A percentile compares a stretch with the other conserved stretches of the same genome.
Evolutionary conservation across 2,329 filamentous ascomycete genomes (phyloP).

Genomic region (Alternaria sp.): DNA sequence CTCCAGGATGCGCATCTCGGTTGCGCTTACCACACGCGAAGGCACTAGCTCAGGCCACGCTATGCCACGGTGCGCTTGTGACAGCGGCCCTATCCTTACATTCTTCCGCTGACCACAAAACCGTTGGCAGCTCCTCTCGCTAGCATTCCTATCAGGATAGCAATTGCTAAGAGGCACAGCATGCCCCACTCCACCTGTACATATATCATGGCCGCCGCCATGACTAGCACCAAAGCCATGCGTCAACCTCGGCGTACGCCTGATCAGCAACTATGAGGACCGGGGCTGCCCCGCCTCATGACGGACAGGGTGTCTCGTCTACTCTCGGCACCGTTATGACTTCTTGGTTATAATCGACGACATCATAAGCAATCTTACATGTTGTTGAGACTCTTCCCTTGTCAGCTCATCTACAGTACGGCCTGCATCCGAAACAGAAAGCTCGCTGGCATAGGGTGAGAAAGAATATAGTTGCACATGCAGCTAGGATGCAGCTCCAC

Average conservation of each 20-base stretch:
- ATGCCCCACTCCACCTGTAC: constrained; percentile 2
- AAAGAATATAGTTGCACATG: constrained; percentile 2
- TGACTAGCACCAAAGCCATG: background rate
- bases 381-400: constrained; percentile 10
- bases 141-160: background rate
- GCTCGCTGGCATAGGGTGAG: constrained; percentile 12
- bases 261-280: constrained; percentile 1
- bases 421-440: constrained; percentile 9
- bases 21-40: constrained; percentile 16
- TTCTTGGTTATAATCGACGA: background rate
- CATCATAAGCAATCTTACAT: background rate
- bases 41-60: constrained; percentile 5
- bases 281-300: constrained; percentile 4
- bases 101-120: constrained; percentile 1
- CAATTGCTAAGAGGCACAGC: constrained; percentile 1
- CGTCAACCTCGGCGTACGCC: background rate
- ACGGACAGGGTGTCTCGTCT: constrained; percentile 1
- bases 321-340: background rate
- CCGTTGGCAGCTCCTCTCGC: background rate
- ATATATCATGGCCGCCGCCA: background rate
- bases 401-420: constrained; percentile 5
- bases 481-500: constrained; percentile 4
- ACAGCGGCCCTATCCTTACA: constrained; percentile 12
- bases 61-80: constrained; percentile 10
- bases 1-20: constrained; percentile 12